Evolutionary conservation across 345 rosid species (phyloP), one percentile per base, ranked within the genome.

Genomic region (Lumnitzera littorea): DNA sequence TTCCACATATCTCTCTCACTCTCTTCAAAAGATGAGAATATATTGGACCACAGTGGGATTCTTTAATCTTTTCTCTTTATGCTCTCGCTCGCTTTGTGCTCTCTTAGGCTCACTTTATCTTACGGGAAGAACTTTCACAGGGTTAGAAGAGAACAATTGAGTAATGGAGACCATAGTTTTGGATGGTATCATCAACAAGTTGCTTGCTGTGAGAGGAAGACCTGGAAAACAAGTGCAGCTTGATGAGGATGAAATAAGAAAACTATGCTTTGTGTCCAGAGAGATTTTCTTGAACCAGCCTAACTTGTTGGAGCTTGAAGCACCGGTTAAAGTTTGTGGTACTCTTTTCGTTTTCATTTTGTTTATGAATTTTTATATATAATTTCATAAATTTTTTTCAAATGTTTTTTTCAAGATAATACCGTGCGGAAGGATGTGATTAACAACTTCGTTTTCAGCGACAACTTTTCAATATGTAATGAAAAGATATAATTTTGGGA

Each of bases 241-340:
- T 25, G 69, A 71, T 16, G 78, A 74, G 78, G 55, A 56, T 15
- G 78, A 74, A 74, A 74, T 74, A 70, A 74, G 66, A 65, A 70
- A 74, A 50, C 71, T 74, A 2, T 61, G 68, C 24, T 54, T 53
- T 6, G 62, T 68, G 53, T 74, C 78, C 13, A 66, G 74, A 14
- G 74, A 69, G 4, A 66, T 69, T 64, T 74, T 74, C 67, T 63
- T 70, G 29, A 61, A 65, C 46, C 78, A 74, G 55, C 74, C 78
- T 49, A 66, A 69, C 50, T 63, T 74, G 65, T 70, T 74, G 41
- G 78, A 74, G 71, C 71, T 74, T 24, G 74, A 74, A 69, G 74
- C 78, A 14, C 78, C 78, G 16, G 69, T 74, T 62, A 74, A 69
- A 70, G 69, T 74, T 64, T 74, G 78, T 56, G 78, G 78, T 74